Percentiles rank a stretch among this genome's conserved stretches.
Evolutionary conservation across 257 asterid genomes (phyloP).

Genomic region (Salvia miltiorrhiza): DNA sequence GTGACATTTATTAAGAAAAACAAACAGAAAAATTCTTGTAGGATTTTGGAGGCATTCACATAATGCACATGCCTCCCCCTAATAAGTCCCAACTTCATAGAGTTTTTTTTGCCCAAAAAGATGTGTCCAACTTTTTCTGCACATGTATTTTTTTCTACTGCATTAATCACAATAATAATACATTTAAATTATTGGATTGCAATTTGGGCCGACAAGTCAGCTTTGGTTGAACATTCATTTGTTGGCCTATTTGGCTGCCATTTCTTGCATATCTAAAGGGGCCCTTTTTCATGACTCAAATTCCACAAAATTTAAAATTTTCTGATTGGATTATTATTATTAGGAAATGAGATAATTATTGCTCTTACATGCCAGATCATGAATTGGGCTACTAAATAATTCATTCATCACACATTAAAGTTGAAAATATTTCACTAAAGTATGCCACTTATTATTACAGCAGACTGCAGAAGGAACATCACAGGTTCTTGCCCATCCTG

Average conservation of each 20-base stretch:
- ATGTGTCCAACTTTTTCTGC: neutral
- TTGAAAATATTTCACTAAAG: neutral
- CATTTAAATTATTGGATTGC: neutral
- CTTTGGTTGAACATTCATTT: neutral
- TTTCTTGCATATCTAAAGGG: neutral
- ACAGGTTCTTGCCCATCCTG: slow-evolving; percentile 38
- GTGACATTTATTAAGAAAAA: too few species aligned
- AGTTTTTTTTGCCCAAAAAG: neutral
- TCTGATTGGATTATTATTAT: neutral
- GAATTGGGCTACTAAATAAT: neutral
- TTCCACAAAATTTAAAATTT: neutral
- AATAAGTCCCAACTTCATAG: neutral
- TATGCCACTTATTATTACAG: slow-evolving; percentile 16
- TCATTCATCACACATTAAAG: neutral
- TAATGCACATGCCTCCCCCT: slow-evolving; percentile 20
- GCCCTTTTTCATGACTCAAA: neutral
- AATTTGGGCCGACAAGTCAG: neutral
- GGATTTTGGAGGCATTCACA: slow-evolving; percentile 17
- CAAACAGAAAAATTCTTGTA: slow-evolving; percentile 13
- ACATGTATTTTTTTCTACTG: neutral
- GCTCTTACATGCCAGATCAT: neutral
- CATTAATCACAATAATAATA: neutral
- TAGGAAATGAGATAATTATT: neutral
- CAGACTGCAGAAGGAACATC: slow-evolving; percentile 16
- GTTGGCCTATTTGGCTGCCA: neutral